Evolutionary conservation across 1,284 basidiomycete genomes (phyloP), one percentile per base, ranked within the genome.

Genomic region (Porogramme epimiltina): DNA sequence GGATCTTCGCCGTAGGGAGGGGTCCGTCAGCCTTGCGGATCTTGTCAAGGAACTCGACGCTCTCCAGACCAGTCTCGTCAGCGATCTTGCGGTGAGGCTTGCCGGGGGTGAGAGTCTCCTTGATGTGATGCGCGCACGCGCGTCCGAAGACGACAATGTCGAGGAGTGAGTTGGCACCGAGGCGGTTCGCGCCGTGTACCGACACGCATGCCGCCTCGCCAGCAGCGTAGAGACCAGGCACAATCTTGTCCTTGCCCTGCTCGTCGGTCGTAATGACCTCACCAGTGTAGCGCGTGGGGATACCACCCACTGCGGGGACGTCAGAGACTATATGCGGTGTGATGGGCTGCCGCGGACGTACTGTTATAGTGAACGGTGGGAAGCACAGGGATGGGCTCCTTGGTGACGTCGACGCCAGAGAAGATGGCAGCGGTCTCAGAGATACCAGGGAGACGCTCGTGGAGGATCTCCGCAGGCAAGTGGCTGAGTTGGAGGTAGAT

Each of bases 401-500:
- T 99, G 61, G 97, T 99, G 58, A 99, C 97, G 73, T 99, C 97
- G 61, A 99, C 97, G 74, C 97, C 97, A 67, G 94, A 86, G 78
- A 99, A 99, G 69, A 99, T 99, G 59, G 96, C 91, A 33, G 97
- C 97, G 11, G 97, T 99, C 81, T 99, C 97, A 47, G 97, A 99
- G 70, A 99, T 99, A 84, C 97, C 97, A 58, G 97, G 97, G 42
- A 99, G 81, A 70, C 97, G 89, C 75, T 99, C 96, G 73, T 95
- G 95, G 56, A 99, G 87, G 63, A 99, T 86, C 63, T 97, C 94
- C 46, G 97, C 83, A 52, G 97, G 97, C 39, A 99, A 78, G 79
- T 99, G 97, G 67, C 93, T 97, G 67, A 99, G 87, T 73, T 99
- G 97, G 59, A 99, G 80, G 78, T 90, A 97, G 70, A 98, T 79